Conservation (phyloP, 768 basidiomycete genomes). For the Suillus decipiens region DNA sequence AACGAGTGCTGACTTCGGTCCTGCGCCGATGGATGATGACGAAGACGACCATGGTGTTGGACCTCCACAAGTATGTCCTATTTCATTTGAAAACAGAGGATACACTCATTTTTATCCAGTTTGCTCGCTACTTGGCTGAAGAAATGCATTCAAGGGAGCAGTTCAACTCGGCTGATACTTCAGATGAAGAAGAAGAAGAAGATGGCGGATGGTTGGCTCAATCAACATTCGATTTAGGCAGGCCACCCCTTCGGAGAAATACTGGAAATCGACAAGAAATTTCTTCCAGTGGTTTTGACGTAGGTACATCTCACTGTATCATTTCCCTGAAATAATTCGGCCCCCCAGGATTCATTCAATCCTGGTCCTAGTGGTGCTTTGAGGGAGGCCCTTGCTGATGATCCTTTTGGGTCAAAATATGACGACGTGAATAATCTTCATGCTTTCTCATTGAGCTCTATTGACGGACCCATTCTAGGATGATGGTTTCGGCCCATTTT, state of each 20-base stretch:
- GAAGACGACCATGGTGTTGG: constrained; percentile 42
- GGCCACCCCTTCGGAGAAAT: constrained; percentile 50
- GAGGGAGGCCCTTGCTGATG: constrained; percentile 41
- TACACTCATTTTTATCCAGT: constrained; percentile 43
- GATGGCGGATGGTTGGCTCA: constrained; percentile 82
- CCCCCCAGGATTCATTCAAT: constrained; percentile 52
- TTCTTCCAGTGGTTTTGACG: constrained; percentile 52
- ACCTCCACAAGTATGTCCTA: constrained; percentile 43
- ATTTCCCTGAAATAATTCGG: neutral
- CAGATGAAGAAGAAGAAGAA: constrained; percentile 58
- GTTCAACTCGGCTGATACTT: constrained; percentile 52
- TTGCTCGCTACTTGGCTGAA: constrained; percentile 76
- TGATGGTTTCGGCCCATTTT: constrained; percentile 81
- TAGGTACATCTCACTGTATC: constrained; percentile 34
- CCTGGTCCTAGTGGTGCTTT: constrained; percentile 36
- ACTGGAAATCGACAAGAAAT: constrained; percentile 48
- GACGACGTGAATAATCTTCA: constrained; percentile 50
- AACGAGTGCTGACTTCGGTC: constrained; percentile 68
- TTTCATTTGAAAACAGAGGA: constrained; percentile 10
- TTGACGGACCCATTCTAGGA: constrained; percentile 34
- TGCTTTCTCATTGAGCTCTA: constrained; percentile 4
- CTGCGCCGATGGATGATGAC: constrained; percentile 49
- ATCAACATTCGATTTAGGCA: constrained; percentile 64
- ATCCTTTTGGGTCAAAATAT: constrained; percentile 49
- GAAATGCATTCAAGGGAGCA: constrained; percentile 68